Evolutionary conservation across 2,329 filamentous ascomycete species (phyloP), one percentile per base, ranked within the genome.

Genomic region (Alternaria incomplexa): DNA sequence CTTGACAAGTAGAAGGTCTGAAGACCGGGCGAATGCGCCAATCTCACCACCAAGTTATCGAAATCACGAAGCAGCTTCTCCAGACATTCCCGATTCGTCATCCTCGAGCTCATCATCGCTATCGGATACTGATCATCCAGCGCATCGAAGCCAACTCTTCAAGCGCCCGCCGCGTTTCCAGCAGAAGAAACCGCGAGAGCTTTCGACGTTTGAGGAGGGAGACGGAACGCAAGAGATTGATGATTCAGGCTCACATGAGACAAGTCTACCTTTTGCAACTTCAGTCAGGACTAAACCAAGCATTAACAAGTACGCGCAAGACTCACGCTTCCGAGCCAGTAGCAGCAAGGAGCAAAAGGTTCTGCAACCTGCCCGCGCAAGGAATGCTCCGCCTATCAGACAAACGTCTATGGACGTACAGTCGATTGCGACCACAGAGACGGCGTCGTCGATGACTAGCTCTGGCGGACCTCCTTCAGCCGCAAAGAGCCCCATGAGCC

Each of bases 391-490:
- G 6, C 40, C 64, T 5, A 22, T 53, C 3, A 65, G 68, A 46
- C 67, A 68, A 26, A 64, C 58, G 40, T 67, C 66, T 1, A 56
- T 68, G 26, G 69, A 69, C 26, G 65, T 71, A n/a, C 70, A 69
- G 30, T 73, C 69, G 1, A 66, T 68, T 36, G 63, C 58, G 15
- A 68, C 65, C 5, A 72, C 67, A 5, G 74, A 75, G 43, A 72
- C 68, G 7, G 72, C 69, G 54, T 75, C 91, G 69, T 91, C 90
- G 1, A 90, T 89, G 52, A 73, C 79, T n/a, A 80, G 80, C 45
- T 82, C 81, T 11, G 72, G 76, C 51, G 64, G 63, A 5, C 65
- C 72, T n/a, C 66, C 62, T 10, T 61, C 70, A 36, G 69, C 62
- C 5, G 47, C 65, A 17, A 68, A 59, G 51, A 70, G 68, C 25